phyloP scores from a whole-genome alignment of 2,329 filamentous ascomycete genomes.

The Ascochyta fabae region DNA sequence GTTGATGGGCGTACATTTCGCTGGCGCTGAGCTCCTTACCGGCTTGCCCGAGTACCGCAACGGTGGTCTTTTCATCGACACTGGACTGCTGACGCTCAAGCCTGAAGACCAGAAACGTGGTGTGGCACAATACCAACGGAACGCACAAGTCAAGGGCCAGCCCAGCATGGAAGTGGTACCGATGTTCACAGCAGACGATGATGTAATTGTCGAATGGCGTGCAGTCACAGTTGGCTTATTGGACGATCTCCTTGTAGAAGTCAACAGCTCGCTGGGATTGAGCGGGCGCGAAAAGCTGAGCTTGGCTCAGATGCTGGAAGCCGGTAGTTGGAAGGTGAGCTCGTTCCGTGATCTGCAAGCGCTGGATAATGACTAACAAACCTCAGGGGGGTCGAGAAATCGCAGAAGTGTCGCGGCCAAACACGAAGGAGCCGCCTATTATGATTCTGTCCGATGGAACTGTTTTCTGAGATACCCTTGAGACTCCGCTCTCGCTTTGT shows the following conservation, averaged over 20 bases:
- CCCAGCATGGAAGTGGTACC: slow-evolving; percentile 77
- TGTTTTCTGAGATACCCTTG: slow-evolving; percentile 74
- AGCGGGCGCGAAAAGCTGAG: slow-evolving; percentile 73
- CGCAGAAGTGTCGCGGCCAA: slow-evolving; percentile 91
- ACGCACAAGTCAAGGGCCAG: slow-evolving; percentile 74
- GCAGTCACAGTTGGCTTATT: slow-evolving; percentile 77
- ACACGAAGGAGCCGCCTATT: slow-evolving; percentile 95
- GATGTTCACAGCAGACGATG: slow-evolving; percentile 74
- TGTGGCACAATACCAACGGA: slow-evolving; percentile 70
- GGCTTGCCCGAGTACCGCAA: slow-evolving; percentile 92
- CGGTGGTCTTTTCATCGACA: slow-evolving; percentile 84
- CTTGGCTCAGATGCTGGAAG: slow-evolving; percentile 89
- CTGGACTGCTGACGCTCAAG: slow-evolving; percentile 80
- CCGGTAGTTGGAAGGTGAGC: slow-evolving; percentile 95
- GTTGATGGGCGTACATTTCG: slow-evolving; percentile 80
- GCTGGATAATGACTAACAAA: not conserved
- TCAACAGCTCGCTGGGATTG: slow-evolving; percentile 72
- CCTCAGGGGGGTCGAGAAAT: slow-evolving; percentile 86
- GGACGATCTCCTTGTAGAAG: slow-evolving; percentile 72
- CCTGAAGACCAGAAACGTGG: slow-evolving; percentile 72
- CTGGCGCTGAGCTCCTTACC: slow-evolving; percentile 81
- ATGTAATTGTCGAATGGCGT: slow-evolving; percentile 81
- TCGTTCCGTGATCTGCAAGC: not conserved
- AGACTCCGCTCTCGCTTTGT: slow-evolving; percentile 33
- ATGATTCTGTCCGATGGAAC: slow-evolving; percentile 96